A percentile compares a stretch with the other conserved stretches of the same genome.
These are phyloP conservation scores for Rosa rugosa DNA, from an alignment of 306 rosid species.

Conservation along the genomic window DNA sequence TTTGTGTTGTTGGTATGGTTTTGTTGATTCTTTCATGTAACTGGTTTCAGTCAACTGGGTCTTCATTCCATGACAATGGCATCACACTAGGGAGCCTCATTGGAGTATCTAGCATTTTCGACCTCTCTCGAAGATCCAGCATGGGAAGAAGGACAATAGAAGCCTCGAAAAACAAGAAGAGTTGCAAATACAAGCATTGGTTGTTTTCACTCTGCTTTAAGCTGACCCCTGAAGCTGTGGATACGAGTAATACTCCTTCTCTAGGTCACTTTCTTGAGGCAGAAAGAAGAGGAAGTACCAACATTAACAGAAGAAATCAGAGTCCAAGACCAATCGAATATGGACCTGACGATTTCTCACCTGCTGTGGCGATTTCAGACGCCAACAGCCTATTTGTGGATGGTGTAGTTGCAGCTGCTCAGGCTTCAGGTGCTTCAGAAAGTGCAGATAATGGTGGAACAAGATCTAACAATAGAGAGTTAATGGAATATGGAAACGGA, in stretches of 20 bases:
- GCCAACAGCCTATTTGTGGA: slow-evolving; percentile 31
- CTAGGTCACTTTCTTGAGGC: slow-evolving; percentile 73
- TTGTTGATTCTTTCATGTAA: background rate
- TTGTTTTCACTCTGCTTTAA: slow-evolving; percentile 63
- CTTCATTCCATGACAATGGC: slow-evolving; percentile 60
- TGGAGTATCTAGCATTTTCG: slow-evolving; percentile 52
- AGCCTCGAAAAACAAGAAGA: slow-evolving; percentile 39
- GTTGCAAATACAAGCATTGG: slow-evolving; percentile 53
- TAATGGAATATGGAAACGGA: slow-evolving; percentile 31
- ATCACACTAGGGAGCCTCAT: slow-evolving; percentile 65
- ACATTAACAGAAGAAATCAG: slow-evolving; percentile 33
- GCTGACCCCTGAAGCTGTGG: slow-evolving; percentile 57
- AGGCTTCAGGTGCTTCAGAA: slow-evolving; percentile 21
- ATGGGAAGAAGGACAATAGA: slow-evolving; percentile 45
- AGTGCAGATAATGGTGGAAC: slow-evolving; percentile 24
- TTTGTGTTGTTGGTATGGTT: slow-evolving; percentile 8
- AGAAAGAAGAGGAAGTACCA: slow-evolving; percentile 46
- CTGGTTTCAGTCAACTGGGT: slow-evolving; percentile 31
- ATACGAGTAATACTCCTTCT: slow-evolving; percentile 41
- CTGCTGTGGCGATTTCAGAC: slow-evolving; percentile 3
- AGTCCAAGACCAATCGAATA: slow-evolving; percentile 12
- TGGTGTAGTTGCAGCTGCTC: slow-evolving; percentile 35
- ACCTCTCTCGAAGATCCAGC: slow-evolving; percentile 54
- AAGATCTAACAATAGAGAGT: slow-evolving; percentile 28
- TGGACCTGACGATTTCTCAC: slow-evolving; percentile 33